phyloP scores from a whole-genome alignment of 345 rosid species.

The Bruguiera sexangula region DNA sequence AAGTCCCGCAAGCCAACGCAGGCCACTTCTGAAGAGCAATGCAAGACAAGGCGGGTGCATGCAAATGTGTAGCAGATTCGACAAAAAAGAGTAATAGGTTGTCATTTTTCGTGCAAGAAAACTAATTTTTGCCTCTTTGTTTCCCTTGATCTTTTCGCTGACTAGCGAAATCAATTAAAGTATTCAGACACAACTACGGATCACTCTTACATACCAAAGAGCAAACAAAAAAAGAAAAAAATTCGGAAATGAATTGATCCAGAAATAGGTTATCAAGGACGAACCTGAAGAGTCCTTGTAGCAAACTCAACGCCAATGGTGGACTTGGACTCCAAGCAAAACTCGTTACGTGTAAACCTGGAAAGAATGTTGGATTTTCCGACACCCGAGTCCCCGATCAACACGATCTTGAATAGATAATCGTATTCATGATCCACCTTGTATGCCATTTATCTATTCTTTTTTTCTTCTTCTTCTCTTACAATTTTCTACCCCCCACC shows the following conservation, averaged over 20 bases:
- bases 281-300: conserved; percentile 64
- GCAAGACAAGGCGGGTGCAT: too few species aligned
- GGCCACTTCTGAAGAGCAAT: too few species aligned
- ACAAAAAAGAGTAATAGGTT: too few species aligned
- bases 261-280: background rate
- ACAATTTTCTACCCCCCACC: background rate
- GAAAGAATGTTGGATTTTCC: conserved; percentile 73
- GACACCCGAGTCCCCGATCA: conserved; percentile 70
- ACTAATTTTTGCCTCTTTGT: too few species aligned
- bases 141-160: too few species aligned
- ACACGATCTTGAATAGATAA: conserved; percentile 58
- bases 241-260: too few species aligned
- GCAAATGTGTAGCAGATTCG: too few species aligned
- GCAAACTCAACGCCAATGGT: conserved; percentile 75
- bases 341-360: conserved; percentile 62
- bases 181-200: too few species aligned
- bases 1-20: too few species aligned
- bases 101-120: too few species aligned
- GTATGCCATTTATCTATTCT: conserved; percentile 42
- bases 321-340: conserved; percentile 63
- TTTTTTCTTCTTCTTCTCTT: background rate
- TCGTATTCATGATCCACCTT: conserved; percentile 66
- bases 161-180: too few species aligned
- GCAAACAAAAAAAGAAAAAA: too few species aligned
- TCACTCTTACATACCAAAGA: background rate